Evolutionary conservation across 1,284 basidiomycete species (phyloP).

Genomic region (Ganoderma sinense): DNA sequence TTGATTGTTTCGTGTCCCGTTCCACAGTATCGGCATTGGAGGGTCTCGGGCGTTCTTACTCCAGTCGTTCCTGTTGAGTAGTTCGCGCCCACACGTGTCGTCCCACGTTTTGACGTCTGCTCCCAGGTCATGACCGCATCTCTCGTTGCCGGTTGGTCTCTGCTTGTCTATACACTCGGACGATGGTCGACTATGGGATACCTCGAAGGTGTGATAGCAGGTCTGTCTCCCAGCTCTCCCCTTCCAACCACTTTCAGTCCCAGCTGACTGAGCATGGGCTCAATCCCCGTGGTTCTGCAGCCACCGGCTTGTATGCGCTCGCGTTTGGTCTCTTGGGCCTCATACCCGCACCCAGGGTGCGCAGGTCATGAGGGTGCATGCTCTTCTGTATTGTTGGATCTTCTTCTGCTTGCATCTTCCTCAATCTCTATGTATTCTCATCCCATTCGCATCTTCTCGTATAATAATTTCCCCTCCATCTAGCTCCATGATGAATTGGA

Average conservation of each 20-base stretch:
- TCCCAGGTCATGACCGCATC: constrained; percentile 61
- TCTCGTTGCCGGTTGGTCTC: constrained; percentile 74
- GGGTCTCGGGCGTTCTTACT: constrained; percentile 59
- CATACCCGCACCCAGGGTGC: constrained; percentile 60
- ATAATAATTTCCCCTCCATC: not conserved
- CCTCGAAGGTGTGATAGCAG: constrained; percentile 65
- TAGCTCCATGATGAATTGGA: not conserved
- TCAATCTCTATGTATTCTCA: constrained; percentile 9
- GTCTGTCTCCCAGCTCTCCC: constrained; percentile 46
- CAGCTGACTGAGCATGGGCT: not conserved
- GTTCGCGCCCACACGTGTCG: not conserved
- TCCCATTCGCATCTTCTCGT: not conserved
- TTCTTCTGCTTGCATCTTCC: constrained; percentile 29
- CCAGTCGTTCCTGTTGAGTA: constrained; percentile 57
- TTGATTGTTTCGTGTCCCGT: constrained; percentile 8
- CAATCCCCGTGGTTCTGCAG: constrained; percentile 41
- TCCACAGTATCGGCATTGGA: constrained; percentile 41
- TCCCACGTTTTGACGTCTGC: not conserved
- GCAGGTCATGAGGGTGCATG: constrained; percentile 28
- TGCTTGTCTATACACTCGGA: constrained; percentile 66
- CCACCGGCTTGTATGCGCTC: constrained; percentile 71
- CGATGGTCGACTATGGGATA: constrained; percentile 72
- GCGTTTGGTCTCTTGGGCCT: constrained; percentile 75
- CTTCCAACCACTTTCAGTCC: not conserved
- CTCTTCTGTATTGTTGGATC: constrained; percentile 35